Evolutionary conservation across 129 eudicot genomes (phyloP), one percentile per base, ranked within the genome.

Genomic region (Flaveria robusta): DNA sequence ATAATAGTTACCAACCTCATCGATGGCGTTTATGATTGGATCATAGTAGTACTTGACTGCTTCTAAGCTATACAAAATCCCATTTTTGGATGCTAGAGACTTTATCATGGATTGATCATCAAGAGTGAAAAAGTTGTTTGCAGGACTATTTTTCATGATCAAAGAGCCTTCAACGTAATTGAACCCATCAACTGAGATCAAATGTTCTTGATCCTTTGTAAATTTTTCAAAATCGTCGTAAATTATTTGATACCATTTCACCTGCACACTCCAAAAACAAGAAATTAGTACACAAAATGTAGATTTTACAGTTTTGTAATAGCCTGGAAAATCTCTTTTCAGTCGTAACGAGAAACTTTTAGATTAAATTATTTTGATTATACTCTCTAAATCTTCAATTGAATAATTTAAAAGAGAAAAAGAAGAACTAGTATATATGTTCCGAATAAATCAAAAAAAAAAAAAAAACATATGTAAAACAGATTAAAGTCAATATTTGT

Each of bases 161-260:
- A 83, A 68, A 39, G 67, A 78, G 46, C 86, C 86, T 71, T 83
- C 86, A 8, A 83, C 68, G 26, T 83, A 83, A 73, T 83, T 68
- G 2, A 78, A 19, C 15, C 83, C 82, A n/a, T 56, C 63, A 72
- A 47, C 27, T 41, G 86, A 83, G 24, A 83, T 74, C 77, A 83
- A 60, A 78, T 60, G 64, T 27, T 83, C 86, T 74, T 83, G 86
- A 59, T 83, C 86, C 59, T 70, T 83, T 4, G 80, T 78, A 51
- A 83, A 83, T 13, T 58, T 71, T 23, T 68, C 75, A 45, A 83
- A 78, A 60, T 83, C 80, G 16, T 46, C 46, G 22, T 83, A 83
- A 49, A 83, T 58, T 60, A 74, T 73, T 39, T 59, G 51, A 29
- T 78, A 46, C 86, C 83, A 83, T 78, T 78, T 83, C 80, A 83